Base-by-base conservation (phyloP, 2,329 filamentous ascomycete genomes). In the Gremmenia infestans region DNA sequence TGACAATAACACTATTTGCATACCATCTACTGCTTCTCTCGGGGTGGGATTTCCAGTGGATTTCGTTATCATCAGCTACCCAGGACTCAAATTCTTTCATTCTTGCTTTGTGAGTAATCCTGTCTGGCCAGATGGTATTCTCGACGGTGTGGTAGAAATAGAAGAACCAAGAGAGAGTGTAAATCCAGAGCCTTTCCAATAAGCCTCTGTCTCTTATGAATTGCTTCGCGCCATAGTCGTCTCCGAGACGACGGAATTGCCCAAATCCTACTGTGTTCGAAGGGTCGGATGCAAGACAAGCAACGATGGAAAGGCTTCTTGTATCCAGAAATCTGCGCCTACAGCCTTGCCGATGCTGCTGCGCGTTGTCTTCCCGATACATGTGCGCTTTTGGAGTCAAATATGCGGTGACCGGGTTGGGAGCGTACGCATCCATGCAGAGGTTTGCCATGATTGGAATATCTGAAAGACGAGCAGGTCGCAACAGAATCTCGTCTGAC, bases 11-110 rank as follows among this genome's bases (percentile, higher is more conserved):
- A 22, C 49, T 64, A 32, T 63, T 23, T 0, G 51, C 60, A 56
- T 61, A 28, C 66, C 66, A 68, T 32, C 61, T 49, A 52, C 57
- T 58, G n/a, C 28, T 42, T 17, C 64, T 56, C 17, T 59, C 58
- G 4, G 63, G 55, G 53, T 61, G 52, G 2, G 14, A 19, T 4
- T 28, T 47, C 63, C 64, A 68, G 49, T 65, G 61, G 5, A 43
- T 56, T 23, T 61, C 32, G 6, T 50, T 14, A 32, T 67, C 60
- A 9, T 56, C 32, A 9, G 22, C 46, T 2, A 14, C 19, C 40
- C 55, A 61, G 4, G 51, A 43, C 1, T 4, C 3, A n/a, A 67
- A 61, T 3, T 50, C 32, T 15, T 32, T 48, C 14, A 46, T 1
- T 12, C 52, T 47, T 3, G 54, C 53, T 12, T 39, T 11, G 40